A percentile compares a stretch with the other conserved stretches of the same genome.
phyloP scores from a whole-genome alignment of 495 filamentous ascomycete species.

The Margaritispora aquatica region DNA sequence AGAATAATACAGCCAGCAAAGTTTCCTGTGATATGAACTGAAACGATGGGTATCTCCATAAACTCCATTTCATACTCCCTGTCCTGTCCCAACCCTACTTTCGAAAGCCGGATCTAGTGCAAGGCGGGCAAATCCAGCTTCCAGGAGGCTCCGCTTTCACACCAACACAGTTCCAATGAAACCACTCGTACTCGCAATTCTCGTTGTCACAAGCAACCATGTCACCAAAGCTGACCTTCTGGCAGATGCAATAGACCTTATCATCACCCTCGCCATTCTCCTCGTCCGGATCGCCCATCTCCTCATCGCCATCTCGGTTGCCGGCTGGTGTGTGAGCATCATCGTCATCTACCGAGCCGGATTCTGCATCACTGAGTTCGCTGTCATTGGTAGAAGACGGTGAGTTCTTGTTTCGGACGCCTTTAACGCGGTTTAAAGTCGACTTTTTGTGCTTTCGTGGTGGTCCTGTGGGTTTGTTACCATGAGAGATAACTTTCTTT shows the following conservation, averaged over 20 bases:
- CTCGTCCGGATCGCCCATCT: constrained; percentile 55
- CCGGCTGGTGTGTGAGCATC: constrained; percentile 24
- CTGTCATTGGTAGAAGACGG: constrained; percentile 51
- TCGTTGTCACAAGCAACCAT: constrained; percentile 99
- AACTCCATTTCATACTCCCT: too few species aligned
- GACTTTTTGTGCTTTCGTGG: constrained; percentile 53
- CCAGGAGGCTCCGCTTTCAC: constrained; percentile 83
- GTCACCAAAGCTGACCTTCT: constrained; percentile 87
- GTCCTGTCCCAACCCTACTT: too few species aligned
- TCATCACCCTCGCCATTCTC: constrained; percentile 87
- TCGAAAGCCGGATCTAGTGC: constrained; percentile 44
- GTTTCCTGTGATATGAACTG: too few species aligned
- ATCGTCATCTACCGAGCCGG: constrained; percentile 37
- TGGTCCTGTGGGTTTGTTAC: constrained; percentile 31
- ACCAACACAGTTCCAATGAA: constrained; percentile 94
- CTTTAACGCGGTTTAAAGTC: constrained; percentile 43
- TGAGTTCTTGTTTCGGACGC: constrained; percentile 50
- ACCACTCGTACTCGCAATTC: constrained; percentile 91
- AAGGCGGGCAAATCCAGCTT: constrained; percentile 88
- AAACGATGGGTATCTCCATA: too few species aligned
- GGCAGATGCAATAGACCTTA: constrained; percentile 86
- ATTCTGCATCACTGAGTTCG: constrained; percentile 62
- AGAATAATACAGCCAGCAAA: too few species aligned
- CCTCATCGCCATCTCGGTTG: constrained; percentile 42
- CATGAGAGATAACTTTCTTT: constrained; percentile 62